Evolutionary conservation across 1,284 basidiomycete genomes (phyloP).

Genomic region (Cutaneotrichosporon mucoides): DNA sequence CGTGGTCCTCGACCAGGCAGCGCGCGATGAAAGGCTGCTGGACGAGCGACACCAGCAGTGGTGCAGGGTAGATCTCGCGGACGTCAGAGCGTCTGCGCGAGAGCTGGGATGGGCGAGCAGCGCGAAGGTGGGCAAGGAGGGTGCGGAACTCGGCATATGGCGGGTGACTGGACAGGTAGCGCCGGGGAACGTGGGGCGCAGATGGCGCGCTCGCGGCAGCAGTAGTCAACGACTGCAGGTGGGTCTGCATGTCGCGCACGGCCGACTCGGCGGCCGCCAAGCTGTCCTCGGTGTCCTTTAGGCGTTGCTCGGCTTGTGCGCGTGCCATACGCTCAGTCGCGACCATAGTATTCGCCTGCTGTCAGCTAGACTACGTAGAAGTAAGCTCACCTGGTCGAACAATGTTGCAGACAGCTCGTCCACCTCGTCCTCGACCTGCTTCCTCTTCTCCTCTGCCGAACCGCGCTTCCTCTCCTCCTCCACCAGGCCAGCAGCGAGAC

Average conservation of each 20-base stretch:
- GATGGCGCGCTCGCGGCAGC: not conserved
- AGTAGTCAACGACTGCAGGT: constrained; percentile 61
- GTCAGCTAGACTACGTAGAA: not conserved
- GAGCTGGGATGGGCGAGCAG: constrained; percentile 56
- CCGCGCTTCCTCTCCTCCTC: constrained; percentile 89
- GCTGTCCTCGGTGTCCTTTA: constrained; percentile 71
- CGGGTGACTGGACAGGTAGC: constrained; percentile 63
- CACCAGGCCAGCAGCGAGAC: constrained; percentile 88
- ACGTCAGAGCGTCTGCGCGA: constrained; percentile 7
- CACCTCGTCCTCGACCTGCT: constrained; percentile 75
- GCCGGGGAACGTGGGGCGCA: constrained; percentile 14
- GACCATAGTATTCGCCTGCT: constrained; percentile 83
- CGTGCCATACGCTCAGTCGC: constrained; percentile 76
- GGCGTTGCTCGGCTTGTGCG: constrained; percentile 76
- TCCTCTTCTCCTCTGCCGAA: constrained; percentile 77
- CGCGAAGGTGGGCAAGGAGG: constrained; percentile 76
- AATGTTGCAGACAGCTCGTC: constrained; percentile 87
- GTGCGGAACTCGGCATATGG: constrained; percentile 82
- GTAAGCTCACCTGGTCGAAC: constrained; percentile 58
- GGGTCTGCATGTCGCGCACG: constrained; percentile 73
- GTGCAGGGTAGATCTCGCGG: constrained; percentile 50
- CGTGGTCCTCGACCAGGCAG: constrained; percentile 81
- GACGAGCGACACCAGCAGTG: constrained; percentile 65
- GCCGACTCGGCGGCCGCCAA: constrained; percentile 80
- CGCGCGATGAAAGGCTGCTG: constrained; percentile 80